phyloP scores from a whole-genome alignment of 1,139 yeast genomes.

The Geotrichum armillariae region DNA sequence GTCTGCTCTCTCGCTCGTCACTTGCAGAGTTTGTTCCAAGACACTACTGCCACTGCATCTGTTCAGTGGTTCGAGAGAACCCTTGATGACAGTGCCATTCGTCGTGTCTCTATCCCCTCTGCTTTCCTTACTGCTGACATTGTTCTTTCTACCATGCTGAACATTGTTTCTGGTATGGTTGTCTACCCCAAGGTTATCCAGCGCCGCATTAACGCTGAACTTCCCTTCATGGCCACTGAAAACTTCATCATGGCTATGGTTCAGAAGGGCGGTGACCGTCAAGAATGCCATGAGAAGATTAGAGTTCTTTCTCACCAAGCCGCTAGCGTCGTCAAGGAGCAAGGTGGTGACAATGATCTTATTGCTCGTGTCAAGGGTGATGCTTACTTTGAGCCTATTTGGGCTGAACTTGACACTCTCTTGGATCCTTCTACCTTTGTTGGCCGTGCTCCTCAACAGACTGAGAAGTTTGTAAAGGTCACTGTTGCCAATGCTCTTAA shows the following conservation, averaged over 20 bases:
- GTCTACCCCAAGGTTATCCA: constrained; percentile 98
- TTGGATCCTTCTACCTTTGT: constrained; percentile 93
- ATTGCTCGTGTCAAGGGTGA: constrained; percentile 84
- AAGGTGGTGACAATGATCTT: constrained; percentile 98
- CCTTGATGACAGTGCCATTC: constrained; percentile 94
- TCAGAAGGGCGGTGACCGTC: constrained; percentile 96
- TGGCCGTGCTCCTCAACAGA: constrained; percentile 98
- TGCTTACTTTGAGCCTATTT: constrained; percentile 84
- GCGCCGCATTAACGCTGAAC: constrained; percentile 90
- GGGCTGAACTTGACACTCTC: constrained; percentile 74
- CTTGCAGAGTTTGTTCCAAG: constrained; percentile 85
- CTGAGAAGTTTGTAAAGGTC: constrained; percentile 83
- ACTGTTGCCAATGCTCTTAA: constrained; percentile 83
- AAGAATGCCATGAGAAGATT: constrained; percentile 96
- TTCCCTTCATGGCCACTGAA: constrained; percentile 99
- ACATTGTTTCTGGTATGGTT: constrained; percentile 92
- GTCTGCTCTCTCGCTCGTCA: constrained; percentile 97
- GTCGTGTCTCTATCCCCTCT: constrained; percentile 95
- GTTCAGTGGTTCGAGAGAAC: constrained; percentile 99
- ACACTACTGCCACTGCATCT: constrained; percentile 93
- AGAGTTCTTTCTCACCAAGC: constrained; percentile 98
- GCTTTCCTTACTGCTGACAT: constrained; percentile 97
- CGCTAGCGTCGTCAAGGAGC: constrained; percentile 93
- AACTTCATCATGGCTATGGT: constrained; percentile 99
- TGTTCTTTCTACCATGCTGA: constrained; percentile 81